Conservation (phyloP, 2,329 filamentous ascomycete species). For the Colletotrichum tanaceti region DNA sequence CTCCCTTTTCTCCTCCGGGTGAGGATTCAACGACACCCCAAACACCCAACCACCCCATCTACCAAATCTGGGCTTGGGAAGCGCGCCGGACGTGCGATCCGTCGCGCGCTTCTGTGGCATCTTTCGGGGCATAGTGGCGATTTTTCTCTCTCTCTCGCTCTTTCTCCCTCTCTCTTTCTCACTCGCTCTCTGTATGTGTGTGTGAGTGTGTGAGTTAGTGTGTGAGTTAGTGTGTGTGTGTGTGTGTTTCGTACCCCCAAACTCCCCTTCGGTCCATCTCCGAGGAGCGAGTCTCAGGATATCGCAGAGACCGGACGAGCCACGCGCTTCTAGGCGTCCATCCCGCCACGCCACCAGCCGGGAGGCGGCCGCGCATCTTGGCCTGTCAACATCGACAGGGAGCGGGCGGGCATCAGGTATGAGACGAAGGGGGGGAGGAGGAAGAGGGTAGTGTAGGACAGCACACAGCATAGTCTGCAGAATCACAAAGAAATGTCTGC, state of each 20-base stretch:
- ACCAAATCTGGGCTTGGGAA: background rate
- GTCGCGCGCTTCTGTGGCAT: conserved; percentile 15
- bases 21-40: conserved; percentile 8
- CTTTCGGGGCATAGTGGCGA: conserved; percentile 22
- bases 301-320: conserved; percentile 21
- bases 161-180: too few species aligned
- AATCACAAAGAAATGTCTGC: background rate
- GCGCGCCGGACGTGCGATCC: conserved; percentile 5
- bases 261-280: conserved; percentile 28
- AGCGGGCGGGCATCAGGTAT: conserved; percentile 28
- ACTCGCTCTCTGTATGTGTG: too few species aligned
- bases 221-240: too few species aligned
- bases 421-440: conserved; percentile 24
- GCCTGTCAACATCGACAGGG: conserved; percentile 34
- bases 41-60: too few species aligned
- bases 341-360: conserved; percentile 23
- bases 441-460: background rate
- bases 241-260: too few species aligned
- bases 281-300: conserved; percentile 20
- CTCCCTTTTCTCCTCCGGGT: background rate
- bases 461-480: too few species aligned
- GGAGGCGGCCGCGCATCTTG: conserved; percentile 7
- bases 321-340: conserved; percentile 2
- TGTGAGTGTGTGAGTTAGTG: too few species aligned
- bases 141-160: background rate